Evolutionary conservation across 345 rosid genomes (phyloP).

Genomic region (Rubroshorea leprosula): DNA sequence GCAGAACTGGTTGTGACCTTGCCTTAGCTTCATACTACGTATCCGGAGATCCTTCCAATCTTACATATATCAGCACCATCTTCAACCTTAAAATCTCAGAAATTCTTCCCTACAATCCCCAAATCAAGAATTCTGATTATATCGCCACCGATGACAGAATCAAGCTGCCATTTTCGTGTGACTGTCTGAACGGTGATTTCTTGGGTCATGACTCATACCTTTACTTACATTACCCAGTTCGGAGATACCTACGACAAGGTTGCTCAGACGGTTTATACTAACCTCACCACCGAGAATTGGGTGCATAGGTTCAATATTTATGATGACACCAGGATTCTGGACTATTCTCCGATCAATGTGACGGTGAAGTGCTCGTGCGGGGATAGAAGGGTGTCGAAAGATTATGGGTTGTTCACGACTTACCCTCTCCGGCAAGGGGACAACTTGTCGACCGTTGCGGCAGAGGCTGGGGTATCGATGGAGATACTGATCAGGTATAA

Average conservation of each 20-base stretch:
- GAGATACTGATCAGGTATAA: conserved; percentile 32
- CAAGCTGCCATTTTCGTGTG: conserved; percentile 40
- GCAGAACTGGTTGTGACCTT: conserved; percentile 34
- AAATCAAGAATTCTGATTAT: conserved; percentile 18
- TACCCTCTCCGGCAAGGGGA: conserved; percentile 35
- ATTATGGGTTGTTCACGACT: conserved; percentile 37
- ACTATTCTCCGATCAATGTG: conserved; percentile 25
- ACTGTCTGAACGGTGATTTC: conserved; percentile 43
- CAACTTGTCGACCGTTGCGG: conserved; percentile 23
- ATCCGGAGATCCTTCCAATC: conserved; percentile 31
- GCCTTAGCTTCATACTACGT: conserved; percentile 42
- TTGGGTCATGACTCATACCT: conserved; percentile 51
- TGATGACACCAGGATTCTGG: no score
- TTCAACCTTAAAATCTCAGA: conserved; percentile 18
- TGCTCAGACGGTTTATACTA: conserved; percentile 25
- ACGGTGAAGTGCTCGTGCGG: conserved; percentile 54
- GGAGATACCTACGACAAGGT: conserved; percentile 29
- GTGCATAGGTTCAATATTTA: conserved; percentile 25
- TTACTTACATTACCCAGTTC: conserved; percentile 22
- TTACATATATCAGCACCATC: conserved; percentile 35
- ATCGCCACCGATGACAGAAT: conserved; percentile 18
- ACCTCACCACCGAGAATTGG: conserved; percentile 43
- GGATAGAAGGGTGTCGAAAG: conserved; percentile 23
- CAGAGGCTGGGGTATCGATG: conserved; percentile 18
- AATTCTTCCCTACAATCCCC: conserved; percentile 32